Base-by-base conservation (phyloP, 2,329 filamentous ascomycete species). In the Aspergillus alliaceus region DNA sequence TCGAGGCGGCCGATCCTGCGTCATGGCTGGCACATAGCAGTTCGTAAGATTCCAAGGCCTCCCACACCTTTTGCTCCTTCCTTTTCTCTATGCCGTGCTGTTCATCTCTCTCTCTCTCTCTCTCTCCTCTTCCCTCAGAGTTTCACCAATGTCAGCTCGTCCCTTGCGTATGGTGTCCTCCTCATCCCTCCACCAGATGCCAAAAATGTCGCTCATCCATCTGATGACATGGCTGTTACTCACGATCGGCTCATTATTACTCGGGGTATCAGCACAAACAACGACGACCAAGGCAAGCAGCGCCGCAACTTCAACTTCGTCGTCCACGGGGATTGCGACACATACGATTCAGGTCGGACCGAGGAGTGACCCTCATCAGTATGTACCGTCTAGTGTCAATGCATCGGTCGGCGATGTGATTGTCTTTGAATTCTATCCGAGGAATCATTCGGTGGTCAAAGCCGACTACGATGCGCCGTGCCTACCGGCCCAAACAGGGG, bases 371-470 rank as follows among this genome's bases (percentile, higher is more conserved):
- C 72, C 71, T 2, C 70, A 75, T 53, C 63, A 68, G 22, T 76
- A 72, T 54, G 57, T 61, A 1, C 73, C 73, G 1, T 49, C 61
- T 15, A 68, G 56, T 7, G 47, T 75, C 32, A 64, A 63, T 0
- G 73, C 73, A 1, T 60, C 66, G 0, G 59, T 68, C 1, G 73
- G 73, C 18, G 72, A 75, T 54, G 39, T 66, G 1, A 58, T 76
- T 14, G 79, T 82, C 59, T 89, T 85, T 69, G 75, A 81, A 42
- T 88, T 89, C 66, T 87, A 84, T 62, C 85, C 86, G 1, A 77
- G 77, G 22, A 86, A 83, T 51, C 86, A 90, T 66, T 86, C 84
- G 3, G 83, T 89, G n/a, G 83, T 84, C 8, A 79, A 84, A 50
- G 82, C 85, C 32, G 84, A 81, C 49, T 88, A 81, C 63, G 71